Evolutionary conservation across 148 eudicot species (phyloP), one percentile per base, ranked within the genome.

Genomic region (Persicaria maculosa): DNA sequence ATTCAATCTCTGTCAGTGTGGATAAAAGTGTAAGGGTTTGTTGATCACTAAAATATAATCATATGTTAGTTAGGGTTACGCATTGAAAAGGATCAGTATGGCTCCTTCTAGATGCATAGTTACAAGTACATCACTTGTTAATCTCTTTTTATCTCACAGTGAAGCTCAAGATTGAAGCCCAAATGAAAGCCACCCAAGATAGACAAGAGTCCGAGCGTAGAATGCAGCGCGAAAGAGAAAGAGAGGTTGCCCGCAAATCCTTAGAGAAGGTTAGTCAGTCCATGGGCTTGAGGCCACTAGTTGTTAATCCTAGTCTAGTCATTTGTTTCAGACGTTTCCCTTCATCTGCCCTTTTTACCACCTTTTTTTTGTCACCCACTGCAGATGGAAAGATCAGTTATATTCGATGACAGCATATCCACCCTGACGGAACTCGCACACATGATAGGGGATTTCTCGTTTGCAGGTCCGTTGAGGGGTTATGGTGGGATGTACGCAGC

Each of bases 301-400:
- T 44, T 45, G 50, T 9, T n/a, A n/a, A 16, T 16, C 50, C 6
- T 43, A 16, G 40, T 17, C 43, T 71, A 6, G 31, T 45, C 11
- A 2, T 9, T 70, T 68, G 36, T 7, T 19, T 43, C 50, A 68
- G 43, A 62, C 68, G 14, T 44, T 16, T 43, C 43, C 48, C 17
- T 44, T 31, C 6, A 2, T 67, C n/a, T 67, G 46, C 73, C 22
- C 62, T 36, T 74, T 50, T 61, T 50, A 40, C 19, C 72, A 48
- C 31, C 46, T 19, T 47, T 17, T 17, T 45, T 14, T 46, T 46
- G 54, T 17, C 36, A 46, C 15, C 11, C 50, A 44, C 44, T 85
- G 78, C 86, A 93, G 97, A 87, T 93, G 88, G 89, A 89, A 79
- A 89, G 75, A 79, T 83, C 95, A 43, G 92, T 91, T 25, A 82